Conservation (phyloP, 768 basidiomycete species). For the Podaxis sp. region DNA sequence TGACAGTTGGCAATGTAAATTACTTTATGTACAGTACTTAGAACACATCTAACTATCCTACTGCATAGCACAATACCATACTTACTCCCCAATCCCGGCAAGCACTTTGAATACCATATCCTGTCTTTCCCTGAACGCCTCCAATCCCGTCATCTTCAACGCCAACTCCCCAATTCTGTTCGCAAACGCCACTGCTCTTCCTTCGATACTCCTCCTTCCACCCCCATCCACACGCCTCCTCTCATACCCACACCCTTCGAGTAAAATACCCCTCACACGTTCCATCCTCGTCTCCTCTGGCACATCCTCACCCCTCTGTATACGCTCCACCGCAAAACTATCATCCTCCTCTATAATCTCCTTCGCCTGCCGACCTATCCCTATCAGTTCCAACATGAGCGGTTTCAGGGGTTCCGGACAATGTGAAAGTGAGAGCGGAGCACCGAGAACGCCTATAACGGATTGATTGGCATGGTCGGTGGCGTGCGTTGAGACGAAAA, state of each 20-base stretch:
- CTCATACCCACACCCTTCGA: slow-evolving; percentile 50
- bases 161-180: slow-evolving; percentile 78
- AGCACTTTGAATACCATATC: slow-evolving; percentile 69
- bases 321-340: slow-evolving; percentile 43
- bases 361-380: slow-evolving; percentile 51
- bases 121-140: slow-evolving; percentile 73
- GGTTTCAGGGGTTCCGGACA: slow-evolving; percentile 66
- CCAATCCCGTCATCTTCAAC: slow-evolving; percentile 66
- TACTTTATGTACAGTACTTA: background rate
- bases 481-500: slow-evolving; percentile 59
- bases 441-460: slow-evolving; percentile 59
- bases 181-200: slow-evolving; percentile 66
- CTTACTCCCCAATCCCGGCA: slow-evolving; percentile 39
- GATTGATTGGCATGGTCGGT: slow-evolving; percentile 45
- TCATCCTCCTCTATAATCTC: slow-evolving; percentile 57
- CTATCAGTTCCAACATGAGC: slow-evolving; percentile 66
- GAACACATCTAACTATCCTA: background rate
- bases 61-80: background rate
- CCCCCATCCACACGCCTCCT: slow-evolving; percentile 28
- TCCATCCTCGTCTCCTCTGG: slow-evolving; percentile 55
- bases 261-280: slow-evolving; percentile 53
- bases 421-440: slow-evolving; percentile 51
- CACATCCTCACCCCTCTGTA: slow-evolving; percentile 35
- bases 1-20: background rate
- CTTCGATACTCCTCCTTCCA: slow-evolving; percentile 55